Conservation (phyloP, 2,329 filamentous ascomycete genomes). For the Fusarium mundagurra region DNA sequence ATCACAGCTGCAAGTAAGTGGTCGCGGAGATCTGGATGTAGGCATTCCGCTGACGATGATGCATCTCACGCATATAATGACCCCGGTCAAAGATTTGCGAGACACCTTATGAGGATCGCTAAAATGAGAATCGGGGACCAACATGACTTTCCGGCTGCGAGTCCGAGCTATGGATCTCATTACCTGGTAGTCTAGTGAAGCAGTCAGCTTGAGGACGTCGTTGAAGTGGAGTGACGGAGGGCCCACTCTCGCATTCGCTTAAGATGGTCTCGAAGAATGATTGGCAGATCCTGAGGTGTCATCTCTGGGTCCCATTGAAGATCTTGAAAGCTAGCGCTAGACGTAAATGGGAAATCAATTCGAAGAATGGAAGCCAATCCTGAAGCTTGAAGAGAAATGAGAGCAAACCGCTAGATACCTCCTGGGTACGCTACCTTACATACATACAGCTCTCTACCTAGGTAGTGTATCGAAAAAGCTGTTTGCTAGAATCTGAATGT, state of each 20-base stretch:
- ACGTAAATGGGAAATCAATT: conserved; percentile 14
- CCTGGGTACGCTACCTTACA: background rate
- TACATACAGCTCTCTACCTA: background rate
- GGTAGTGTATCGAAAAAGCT: background rate
- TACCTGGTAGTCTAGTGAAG: too few relatives aligned
- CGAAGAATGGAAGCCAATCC: background rate
- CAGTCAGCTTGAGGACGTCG: conserved; percentile 8
- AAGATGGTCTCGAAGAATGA: background rate
- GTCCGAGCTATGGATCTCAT: too few relatives aligned
- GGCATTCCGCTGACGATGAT: background rate
- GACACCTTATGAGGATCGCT: background rate
- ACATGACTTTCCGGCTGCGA: background rate
- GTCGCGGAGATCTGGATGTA: background rate
- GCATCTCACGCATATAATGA: background rate
- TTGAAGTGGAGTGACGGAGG: conserved; percentile 14
- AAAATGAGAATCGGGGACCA: conserved; percentile 1
- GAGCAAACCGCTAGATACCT: background rate
- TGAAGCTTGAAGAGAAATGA: background rate
- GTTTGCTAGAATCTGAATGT: background rate
- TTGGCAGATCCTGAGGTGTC: background rate
- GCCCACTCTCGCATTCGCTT: conserved; percentile 33
- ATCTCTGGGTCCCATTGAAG: background rate
- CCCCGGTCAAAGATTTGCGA: background rate
- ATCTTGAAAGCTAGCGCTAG: conserved; percentile 6
- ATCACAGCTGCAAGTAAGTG: background rate